Evolutionary conservation across 108 stramenopile genomes (phyloP), one percentile per base, ranked within the genome.

Genomic region (Fragilaria radians): DNA sequence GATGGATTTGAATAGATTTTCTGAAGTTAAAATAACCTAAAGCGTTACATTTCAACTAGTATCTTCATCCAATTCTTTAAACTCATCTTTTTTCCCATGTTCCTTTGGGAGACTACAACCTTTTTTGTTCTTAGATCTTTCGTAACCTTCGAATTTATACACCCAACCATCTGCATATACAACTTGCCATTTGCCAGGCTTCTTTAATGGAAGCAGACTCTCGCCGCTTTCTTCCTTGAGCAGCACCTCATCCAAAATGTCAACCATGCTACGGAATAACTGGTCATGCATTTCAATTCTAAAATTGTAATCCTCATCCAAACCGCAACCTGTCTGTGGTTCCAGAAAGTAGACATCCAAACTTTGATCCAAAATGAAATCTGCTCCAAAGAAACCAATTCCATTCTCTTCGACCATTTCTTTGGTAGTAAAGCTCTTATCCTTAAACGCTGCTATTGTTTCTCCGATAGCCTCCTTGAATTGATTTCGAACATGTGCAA

Each of bases 401-500:
- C 28, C 29, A 57, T 73, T 73, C 21, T 73, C 66, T 19, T 21
- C 36, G 5, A 47, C 31, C 22, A 34, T 47, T 47, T 57, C 24
- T 42, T 42, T 42, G 14, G 36, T 42, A 11, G 36, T 42, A 42
- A 42, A 42, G 14, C 36, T 42, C 7, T 7, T 42, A 34, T 60
- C 28, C 18, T 53, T 52, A 27, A 58, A 52, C 28, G 52, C 61
- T 19, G 46, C 65, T 32, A 32, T 42, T 29, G 52, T 54, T 54
- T 52, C 53, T 28, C 61, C 67, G 1, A 73, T 30, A 11, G 66
- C 66, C 23, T 62, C 48, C 50, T 68, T 73, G 48, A 73, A 48
- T 30, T 73, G 72, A 49, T 73, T 73, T 5, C 61, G 67, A 2
- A 73, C 72, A 52, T 73, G 72, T 14, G 27, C 23, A 0, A 73